Conservation (phyloP, 2,329 filamentous ascomycete species). For the Arthrobotrys conoides region DNA sequence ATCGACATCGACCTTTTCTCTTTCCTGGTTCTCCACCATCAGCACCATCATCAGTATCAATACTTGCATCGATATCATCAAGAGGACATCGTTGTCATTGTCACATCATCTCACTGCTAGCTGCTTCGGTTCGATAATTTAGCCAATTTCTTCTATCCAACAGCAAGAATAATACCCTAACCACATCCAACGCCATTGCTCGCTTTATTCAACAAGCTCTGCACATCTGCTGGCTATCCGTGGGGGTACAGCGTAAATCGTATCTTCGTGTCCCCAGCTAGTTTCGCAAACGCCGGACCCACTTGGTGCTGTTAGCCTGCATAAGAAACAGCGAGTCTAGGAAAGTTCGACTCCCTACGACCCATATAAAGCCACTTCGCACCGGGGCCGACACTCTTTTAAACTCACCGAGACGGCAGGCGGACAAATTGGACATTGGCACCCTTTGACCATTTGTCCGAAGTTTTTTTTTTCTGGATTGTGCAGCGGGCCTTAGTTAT, state of each 20-base stretch:
- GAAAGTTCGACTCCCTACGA: slow-evolving; percentile 28
- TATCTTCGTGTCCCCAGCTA: slow-evolving; percentile 3
- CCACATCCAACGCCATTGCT: slow-evolving; percentile 4
- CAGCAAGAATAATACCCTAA: neutral
- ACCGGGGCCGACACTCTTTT: slow-evolving; percentile 40
- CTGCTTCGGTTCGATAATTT: neutral
- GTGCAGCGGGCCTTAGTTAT: slow-evolving; percentile 1
- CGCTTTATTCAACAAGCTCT: slow-evolving; percentile 14
- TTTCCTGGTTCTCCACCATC: neutral
- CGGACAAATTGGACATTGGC: slow-evolving; percentile 53
- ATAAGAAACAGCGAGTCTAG: slow-evolving; percentile 28
- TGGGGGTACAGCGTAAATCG: slow-evolving; percentile 36
- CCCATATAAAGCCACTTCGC: slow-evolving; percentile 48
- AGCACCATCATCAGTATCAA: slow-evolving; percentile 7
- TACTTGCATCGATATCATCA: neutral
- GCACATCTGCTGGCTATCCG: slow-evolving; percentile 7
- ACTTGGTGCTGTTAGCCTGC: slow-evolving; percentile 55
- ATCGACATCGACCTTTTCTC: neutral
- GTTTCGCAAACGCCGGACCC: slow-evolving; percentile 43
- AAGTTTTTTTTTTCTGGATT: slow-evolving; percentile 28
- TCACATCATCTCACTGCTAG: slow-evolving; percentile 12
- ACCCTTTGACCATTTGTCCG: slow-evolving; percentile 50
- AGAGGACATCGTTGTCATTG: slow-evolving; percentile 11
- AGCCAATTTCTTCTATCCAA: neutral
- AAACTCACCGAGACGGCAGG: slow-evolving; percentile 39